Evolutionary conservation across 495 filamentous ascomycete genomes (phyloP).

Genomic region (Chaetomium tenue): DNA sequence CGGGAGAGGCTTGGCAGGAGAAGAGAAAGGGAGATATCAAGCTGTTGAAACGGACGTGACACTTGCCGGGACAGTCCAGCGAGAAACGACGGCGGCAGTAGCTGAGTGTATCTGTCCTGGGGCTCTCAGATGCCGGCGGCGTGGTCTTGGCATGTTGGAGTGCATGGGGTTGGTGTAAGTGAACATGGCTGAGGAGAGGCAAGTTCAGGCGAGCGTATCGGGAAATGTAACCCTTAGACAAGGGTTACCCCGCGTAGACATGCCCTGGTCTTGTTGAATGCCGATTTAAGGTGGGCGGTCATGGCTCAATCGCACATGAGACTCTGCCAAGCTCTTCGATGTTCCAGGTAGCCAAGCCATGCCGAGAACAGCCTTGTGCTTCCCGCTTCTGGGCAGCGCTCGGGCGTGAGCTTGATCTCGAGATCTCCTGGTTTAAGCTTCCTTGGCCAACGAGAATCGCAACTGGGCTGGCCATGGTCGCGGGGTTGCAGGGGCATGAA

Average conservation of each 20-base stretch:
- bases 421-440: slow-evolving; percentile 12
- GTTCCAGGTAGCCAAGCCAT: slow-evolving; percentile 30
- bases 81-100: background rate
- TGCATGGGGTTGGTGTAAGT: background rate
- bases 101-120: slow-evolving; percentile 2
- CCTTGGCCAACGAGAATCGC: slow-evolving; percentile 17
- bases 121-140: background rate
- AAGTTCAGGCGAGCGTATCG: slow-evolving; percentile 29
- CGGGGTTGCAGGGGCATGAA: slow-evolving; percentile 13
- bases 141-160: background rate
- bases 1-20: slow-evolving; percentile 31
- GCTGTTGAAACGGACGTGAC: slow-evolving; percentile 37
- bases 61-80: slow-evolving; percentile 17
- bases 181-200: slow-evolving; percentile 16
- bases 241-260: slow-evolving; percentile 7
- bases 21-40: slow-evolving; percentile 4
- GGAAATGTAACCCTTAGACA: slow-evolving; percentile 2
- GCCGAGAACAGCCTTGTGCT: slow-evolving; percentile 17
- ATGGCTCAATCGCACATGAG: slow-evolving; percentile 40
- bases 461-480: background rate
- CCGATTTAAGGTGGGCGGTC: slow-evolving; percentile 14
- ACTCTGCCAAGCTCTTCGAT: slow-evolving; percentile 38
- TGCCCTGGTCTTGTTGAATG: background rate
- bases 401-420: slow-evolving; percentile 9
- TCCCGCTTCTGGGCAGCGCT: slow-evolving; percentile 18